Evolutionary conservation across 2,329 filamentous ascomycete genomes (phyloP), one percentile per base, ranked within the genome.

Genomic region (Pseudogymnoascus sp.): DNA sequence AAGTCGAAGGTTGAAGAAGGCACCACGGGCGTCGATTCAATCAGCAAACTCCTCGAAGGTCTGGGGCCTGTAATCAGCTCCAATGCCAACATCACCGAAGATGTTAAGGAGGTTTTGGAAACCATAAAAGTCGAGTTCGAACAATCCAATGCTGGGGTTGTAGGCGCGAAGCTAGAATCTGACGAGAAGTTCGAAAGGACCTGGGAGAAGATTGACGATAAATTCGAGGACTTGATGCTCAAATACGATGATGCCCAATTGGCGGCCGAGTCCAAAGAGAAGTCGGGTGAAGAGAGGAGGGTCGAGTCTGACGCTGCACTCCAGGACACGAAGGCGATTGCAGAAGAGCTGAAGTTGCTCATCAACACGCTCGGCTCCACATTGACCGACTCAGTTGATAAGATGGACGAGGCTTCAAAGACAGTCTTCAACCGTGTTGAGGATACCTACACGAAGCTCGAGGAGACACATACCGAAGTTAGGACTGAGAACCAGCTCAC

Each of bases 201-300:
- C 0, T 81, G 82, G 19, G 82, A 85, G 7, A 86, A 85, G 72
- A 77, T 88, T 50, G 85, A 86, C 37, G 84, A 86, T 69, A 85
- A 84, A 69, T 82, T 97, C 68, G 83, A 84, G 64, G 90, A 92
- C 67, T 80, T 99, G 23, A 85, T 96, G 73, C 80, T 83, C 68
- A 97, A 96, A 74, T 96, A 96, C 71, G 93, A 97, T 63, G 91
- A 95, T 65, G 88, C 93, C 66, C 89, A 96, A 71, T 78, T 83
- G 19, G 79, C 85, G 7, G 82, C 91, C 31, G 89, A 96, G 50
- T 88, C 90, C 59, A 89, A 89, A 69, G 83, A 87, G 59, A 86
- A 87, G 67, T 83, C 88, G 35, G 85, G 86, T 62, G 91, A 93
- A 69, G 87, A 89, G 67, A 88, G 89, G 64, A 86, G 90, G 33